Evolutionary conservation across 176 grass and related monocot genomes (phyloP).

Genomic region (Zoysia pacifica): DNA sequence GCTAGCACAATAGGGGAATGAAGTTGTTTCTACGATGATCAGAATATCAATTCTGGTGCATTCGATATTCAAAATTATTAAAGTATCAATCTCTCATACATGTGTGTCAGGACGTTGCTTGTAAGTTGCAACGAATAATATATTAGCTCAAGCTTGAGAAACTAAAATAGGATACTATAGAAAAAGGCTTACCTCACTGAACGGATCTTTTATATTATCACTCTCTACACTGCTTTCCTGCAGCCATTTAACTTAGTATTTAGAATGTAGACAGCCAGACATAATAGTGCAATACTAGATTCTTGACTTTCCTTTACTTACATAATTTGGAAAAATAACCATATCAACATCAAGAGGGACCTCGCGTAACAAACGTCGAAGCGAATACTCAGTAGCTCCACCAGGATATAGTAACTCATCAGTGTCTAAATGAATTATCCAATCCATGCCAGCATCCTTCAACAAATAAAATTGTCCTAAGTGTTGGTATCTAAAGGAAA

Average conservation of each 20-base stretch:
- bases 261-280: not conserved
- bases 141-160: not conserved
- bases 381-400: constrained; percentile 73
- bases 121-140: not conserved
- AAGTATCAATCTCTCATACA: not conserved
- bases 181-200: constrained; percentile 65
- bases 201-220: constrained; percentile 91
- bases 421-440: constrained; percentile 98
- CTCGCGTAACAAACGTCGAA: constrained; percentile 62
- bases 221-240: constrained; percentile 89
- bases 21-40: not conserved
- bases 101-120: not conserved
- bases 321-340: constrained; percentile 99
- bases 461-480: constrained; percentile 25
- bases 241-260: constrained; percentile 16
- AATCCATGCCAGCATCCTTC: constrained; percentile 87
- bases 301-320: constrained; percentile 51
- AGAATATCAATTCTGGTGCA: constrained; percentile 6
- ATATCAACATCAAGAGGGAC: constrained; percentile 77
- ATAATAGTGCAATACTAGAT: not conserved
- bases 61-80: not conserved
- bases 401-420: constrained; percentile 89
- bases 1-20: not conserved
- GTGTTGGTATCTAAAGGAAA: constrained; percentile 3
- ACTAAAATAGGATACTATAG: not conserved